Conservation (phyloP, 805 yeast genomes). For the Saccharomycopsis amapae region DNA sequence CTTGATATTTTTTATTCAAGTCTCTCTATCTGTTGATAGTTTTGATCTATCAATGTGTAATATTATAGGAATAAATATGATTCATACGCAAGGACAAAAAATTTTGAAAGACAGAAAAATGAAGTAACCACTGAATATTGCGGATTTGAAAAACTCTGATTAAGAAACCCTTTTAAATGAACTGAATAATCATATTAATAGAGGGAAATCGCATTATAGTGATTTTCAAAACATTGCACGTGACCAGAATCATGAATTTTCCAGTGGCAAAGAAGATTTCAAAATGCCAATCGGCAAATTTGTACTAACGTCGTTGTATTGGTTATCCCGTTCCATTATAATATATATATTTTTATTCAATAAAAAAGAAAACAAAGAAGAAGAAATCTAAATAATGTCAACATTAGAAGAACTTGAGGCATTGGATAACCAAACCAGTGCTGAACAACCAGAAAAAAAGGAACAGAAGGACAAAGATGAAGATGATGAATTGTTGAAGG, state of each 20-base stretch:
- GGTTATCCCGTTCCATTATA: background rate
- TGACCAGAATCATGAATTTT: background rate
- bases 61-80: too few relatives aligned
- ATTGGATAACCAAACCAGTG: conserved; percentile 31
- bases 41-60: too few relatives aligned
- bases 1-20: too few relatives aligned
- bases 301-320: background rate
- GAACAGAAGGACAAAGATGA: conserved; percentile 26
- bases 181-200: background rate
- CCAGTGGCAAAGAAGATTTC: background rate
- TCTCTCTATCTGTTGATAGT: too few relatives aligned
- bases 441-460: conserved; percentile 23
- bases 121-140: too few relatives aligned
- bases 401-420: conserved; percentile 77
- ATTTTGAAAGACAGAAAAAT: too few relatives aligned
- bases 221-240: background rate
- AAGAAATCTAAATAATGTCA: conserved; percentile 44
- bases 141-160: too few relatives aligned
- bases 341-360: too few relatives aligned
- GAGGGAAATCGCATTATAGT: background rate
- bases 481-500: conserved; percentile 67
- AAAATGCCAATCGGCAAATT: background rate
- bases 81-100: too few relatives aligned
- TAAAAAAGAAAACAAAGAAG: background rate
- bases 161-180: background rate